Base-by-base conservation (phyloP, 164 flowering plant genomes). In the Tetracentron sinense region DNA sequence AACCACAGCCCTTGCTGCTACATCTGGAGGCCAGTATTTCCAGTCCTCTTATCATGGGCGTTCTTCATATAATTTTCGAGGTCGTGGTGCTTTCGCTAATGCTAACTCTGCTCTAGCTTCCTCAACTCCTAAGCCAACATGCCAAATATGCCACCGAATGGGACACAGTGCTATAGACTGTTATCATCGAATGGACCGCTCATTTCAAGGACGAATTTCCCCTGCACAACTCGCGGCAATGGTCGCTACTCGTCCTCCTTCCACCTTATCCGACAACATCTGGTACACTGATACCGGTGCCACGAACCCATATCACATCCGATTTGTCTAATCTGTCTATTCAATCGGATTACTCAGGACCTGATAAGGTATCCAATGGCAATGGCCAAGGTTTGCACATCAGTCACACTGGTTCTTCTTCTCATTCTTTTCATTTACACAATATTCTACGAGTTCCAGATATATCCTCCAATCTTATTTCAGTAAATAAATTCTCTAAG, bases 381-480 rank as follows among this genome's bases (percentile, higher is more conserved):
- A 54, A 54, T 54, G 57, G 57, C 28, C 33, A 54, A 54, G 57
- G 35, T 54, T 54, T 54, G 35, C 0, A 6, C n/a, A 54, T 10
- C 19, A 54, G 33, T 14, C 35, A 29, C 20, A 54, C 21, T 5
- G 20, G 35, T 54, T 54, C 35, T 15, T 27, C 35, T 17, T 27
- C 20, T 27, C 35, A 7, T 26, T 12, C 17, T 27, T 54, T 54
- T 28, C 58, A 54, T 27, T 28, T 54, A 12, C n/a, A 12, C 3
- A 28, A 54, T 54, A 28, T 54, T 27, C 19, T 54, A 27, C 58
- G 28, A 1, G 11, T 8, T 27, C 58, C 42, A 16, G 2, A 16
- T 12, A 8, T 35, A 17, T 28, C 58, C 14, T 27, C 58, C n/a
- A 0, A 54, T 19, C 58, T 54, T 27, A 33, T 54, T 19, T 29